Evolutionary conservation across 2,329 filamentous ascomycete species (phyloP).

Genomic region (Ophiocordyceps camponoti-saundersi): DNA sequence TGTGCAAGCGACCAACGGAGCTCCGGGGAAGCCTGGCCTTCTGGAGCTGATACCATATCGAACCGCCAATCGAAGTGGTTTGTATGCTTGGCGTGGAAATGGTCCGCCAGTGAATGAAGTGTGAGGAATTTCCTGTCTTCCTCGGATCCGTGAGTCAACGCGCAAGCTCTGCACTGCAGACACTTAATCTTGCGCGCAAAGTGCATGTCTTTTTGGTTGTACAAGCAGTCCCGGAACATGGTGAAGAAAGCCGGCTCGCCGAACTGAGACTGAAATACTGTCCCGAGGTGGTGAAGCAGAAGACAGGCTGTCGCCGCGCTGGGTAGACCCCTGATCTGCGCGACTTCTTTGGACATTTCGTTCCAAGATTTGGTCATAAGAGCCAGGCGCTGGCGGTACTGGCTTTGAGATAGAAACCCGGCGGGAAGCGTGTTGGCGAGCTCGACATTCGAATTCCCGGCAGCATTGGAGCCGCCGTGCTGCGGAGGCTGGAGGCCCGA

Average conservation of each 20-base stretch:
- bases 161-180: slow-evolving; percentile 38
- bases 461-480: background rate
- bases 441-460: background rate
- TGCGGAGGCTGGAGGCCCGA: background rate
- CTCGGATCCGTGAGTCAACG: background rate
- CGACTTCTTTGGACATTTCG: slow-evolving; percentile 45
- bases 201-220: slow-evolving; percentile 38
- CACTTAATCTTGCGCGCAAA: slow-evolving; percentile 35
- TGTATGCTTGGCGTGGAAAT: slow-evolving; percentile 32
- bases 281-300: slow-evolving; percentile 44
- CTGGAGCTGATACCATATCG: slow-evolving; percentile 27
- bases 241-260: slow-evolving; percentile 35
- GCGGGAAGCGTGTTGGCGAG: background rate
- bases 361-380: slow-evolving; percentile 36
- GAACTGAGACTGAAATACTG: slow-evolving; percentile 40
- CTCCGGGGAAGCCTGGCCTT: background rate
- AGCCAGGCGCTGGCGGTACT: slow-evolving; percentile 29
- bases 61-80: slow-evolving; percentile 22
- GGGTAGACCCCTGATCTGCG: slow-evolving; percentile 41
- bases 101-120: slow-evolving; percentile 42
- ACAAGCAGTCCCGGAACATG: slow-evolving; percentile 41
- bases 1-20: slow-evolving; percentile 1
- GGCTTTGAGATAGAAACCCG: background rate
- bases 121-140: slow-evolving; percentile 10
- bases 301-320: slow-evolving; percentile 45